Percentiles rank a stretch among this genome's conserved stretches.
Evolutionary conservation across 2,329 filamentous ascomycete species (phyloP).

Genomic region (Oidium heveae): DNA sequence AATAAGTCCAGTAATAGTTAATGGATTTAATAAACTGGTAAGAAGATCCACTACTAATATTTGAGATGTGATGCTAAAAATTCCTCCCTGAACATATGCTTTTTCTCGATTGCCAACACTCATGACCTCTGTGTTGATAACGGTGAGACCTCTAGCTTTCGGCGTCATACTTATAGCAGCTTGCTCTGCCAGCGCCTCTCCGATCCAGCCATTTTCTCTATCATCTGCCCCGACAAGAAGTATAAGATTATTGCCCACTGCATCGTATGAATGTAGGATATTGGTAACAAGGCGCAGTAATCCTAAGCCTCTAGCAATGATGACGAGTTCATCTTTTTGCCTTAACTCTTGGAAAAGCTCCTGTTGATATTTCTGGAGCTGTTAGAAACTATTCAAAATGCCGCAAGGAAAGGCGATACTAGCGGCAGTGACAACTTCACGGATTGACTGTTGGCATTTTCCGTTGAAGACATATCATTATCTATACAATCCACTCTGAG

Average conservation of each 20-base stretch:
- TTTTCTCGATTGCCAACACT: constrained; percentile 71
- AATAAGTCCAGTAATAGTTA: constrained; percentile 66
- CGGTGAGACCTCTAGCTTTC: constrained; percentile 59
- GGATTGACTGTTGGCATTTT: constrained; percentile 28
- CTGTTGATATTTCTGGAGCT: constrained; percentile 60
- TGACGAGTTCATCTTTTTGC: constrained; percentile 74
- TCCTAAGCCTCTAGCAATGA: constrained; percentile 77
- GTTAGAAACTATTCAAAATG: constrained; percentile 3
- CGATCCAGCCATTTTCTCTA: constrained; percentile 88
- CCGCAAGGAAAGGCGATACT: constrained; percentile 17
- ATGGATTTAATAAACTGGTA: constrained; percentile 56
- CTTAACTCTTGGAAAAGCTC: constrained; percentile 79
- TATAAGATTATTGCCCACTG: constrained; percentile 78
- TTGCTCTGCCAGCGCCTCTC: constrained; percentile 85
- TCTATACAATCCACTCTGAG: background rate
- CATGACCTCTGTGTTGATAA: constrained; percentile 87
- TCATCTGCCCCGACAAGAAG: constrained; percentile 76
- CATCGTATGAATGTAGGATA: constrained; percentile 87
- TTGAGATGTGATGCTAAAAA: constrained; percentile 87
- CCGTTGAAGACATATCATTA: constrained; percentile 11
- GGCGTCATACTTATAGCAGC: constrained; percentile 68
- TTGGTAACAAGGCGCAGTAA: constrained; percentile 87
- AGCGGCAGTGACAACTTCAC: constrained; percentile 64
- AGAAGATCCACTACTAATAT: constrained; percentile 87
- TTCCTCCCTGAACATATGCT: constrained; percentile 70